phyloP scores from a whole-genome alignment of 495 filamentous ascomycete species.

The Neurospora africana region DNA sequence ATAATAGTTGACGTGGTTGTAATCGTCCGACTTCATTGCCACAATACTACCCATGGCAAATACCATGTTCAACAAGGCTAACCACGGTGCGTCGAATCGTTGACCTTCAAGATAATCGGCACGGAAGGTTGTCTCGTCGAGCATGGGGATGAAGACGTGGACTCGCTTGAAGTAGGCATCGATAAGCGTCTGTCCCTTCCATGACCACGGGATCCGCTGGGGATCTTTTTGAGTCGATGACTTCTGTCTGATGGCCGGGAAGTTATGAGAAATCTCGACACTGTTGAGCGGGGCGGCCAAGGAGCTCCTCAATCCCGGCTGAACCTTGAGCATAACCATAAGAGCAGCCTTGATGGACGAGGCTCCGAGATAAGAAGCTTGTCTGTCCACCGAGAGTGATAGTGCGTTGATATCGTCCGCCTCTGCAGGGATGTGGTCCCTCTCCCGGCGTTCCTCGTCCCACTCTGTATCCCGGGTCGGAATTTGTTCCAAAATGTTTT shows the following conservation, averaged over 20 bases:
- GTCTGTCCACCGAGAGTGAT: slow-evolving; percentile 58
- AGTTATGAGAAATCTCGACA: slow-evolving; percentile 36
- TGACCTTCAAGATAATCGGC: slow-evolving; percentile 58
- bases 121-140: slow-evolving; percentile 66
- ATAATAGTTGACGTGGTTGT: slow-evolving; percentile 64
- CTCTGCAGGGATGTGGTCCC: slow-evolving; percentile 53
- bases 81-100: slow-evolving; percentile 61
- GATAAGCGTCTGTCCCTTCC: slow-evolving; percentile 52
- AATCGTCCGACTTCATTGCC: slow-evolving; percentile 57
- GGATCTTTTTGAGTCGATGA: slow-evolving; percentile 35
- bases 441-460: slow-evolving; percentile 45
- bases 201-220: slow-evolving; percentile 46
- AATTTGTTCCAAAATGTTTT: slow-evolving; percentile 46
- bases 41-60: slow-evolving; percentile 70
- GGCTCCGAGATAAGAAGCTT: slow-evolving; percentile 71
- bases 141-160: slow-evolving; percentile 64
- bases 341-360: slow-evolving; percentile 73
- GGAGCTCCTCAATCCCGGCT: slow-evolving; percentile 50
- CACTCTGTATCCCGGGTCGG: slow-evolving; percentile 44
- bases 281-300: slow-evolving; percentile 42
- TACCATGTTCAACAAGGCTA: slow-evolving; percentile 69
- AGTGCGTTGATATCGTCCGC: slow-evolving; percentile 76
- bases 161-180: slow-evolving; percentile 70
- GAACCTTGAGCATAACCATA: slow-evolving; percentile 69
- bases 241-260: slow-evolving; percentile 39